A percentile compares a stretch with the other conserved stretches of the same genome.
Evolutionary conservation across 371 early-diverging fungal genomes (phyloP).

Genomic region (Mortierella sp.): DNA sequence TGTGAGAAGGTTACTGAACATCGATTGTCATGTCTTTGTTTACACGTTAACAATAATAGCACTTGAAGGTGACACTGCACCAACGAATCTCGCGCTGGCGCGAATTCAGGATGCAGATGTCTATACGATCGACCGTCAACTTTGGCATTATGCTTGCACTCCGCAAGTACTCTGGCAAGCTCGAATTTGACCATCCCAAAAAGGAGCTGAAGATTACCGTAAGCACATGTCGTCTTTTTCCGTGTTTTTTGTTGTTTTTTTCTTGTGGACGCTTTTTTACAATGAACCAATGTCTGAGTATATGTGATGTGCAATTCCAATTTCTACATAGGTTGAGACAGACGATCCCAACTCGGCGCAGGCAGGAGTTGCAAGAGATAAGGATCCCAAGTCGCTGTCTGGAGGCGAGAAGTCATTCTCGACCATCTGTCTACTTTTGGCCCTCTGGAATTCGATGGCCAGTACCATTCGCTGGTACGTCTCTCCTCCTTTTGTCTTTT

Average conservation of each 20-base stretch:
- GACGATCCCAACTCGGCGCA: constrained; percentile 51
- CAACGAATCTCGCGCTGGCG: constrained; percentile 76
- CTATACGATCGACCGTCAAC: constrained; percentile 74
- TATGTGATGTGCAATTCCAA: not conserved
- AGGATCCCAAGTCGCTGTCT: constrained; percentile 92
- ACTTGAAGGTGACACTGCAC: constrained; percentile 67
- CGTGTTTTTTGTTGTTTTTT: not conserved
- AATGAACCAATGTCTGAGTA: not conserved
- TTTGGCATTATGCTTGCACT: constrained; percentile 82
- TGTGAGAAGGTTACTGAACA: not conserved
- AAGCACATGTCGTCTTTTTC: constrained; percentile 4
- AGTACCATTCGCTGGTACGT: constrained; percentile 92
- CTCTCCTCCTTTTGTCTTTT: not conserved
- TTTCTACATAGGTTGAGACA: constrained; percentile 54
- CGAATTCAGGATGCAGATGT: constrained; percentile 78
- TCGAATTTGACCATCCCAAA: constrained; percentile 85
- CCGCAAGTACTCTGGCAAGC: constrained; percentile 91
- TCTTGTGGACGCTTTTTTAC: not conserved
- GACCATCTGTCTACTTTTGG: constrained; percentile 95
- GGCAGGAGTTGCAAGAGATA: constrained; percentile 63
- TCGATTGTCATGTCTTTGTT: too few relatives aligned
- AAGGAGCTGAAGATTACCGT: constrained; percentile 80
- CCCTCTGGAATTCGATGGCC: constrained; percentile 97
- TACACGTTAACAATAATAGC: too few relatives aligned
- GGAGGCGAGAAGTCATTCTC: constrained; percentile 99